Evolutionary conservation across 2,329 filamentous ascomycete species (phyloP), one percentile per base, ranked within the genome.

Genomic region (Elsinoe arachidis): DNA sequence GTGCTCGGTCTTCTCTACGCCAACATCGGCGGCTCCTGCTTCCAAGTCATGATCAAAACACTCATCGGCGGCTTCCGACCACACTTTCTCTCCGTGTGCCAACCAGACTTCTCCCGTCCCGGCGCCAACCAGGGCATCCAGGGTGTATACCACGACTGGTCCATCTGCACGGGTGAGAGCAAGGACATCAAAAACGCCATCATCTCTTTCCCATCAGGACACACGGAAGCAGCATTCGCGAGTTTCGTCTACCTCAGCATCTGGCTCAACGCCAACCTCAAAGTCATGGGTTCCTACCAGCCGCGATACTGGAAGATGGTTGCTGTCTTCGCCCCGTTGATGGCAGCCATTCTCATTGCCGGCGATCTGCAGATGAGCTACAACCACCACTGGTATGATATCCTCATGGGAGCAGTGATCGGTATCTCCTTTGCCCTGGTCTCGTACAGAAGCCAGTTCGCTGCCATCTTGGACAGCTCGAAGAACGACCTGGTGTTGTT

Each of bases 211-310:
- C 87, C 87, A 0, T 86, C 81, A 1, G 87, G 87, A 1, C 87
- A 90, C 69, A 83, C 84, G 4, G 87, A 86, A 0, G 86, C 86
- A 1, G 85, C 85, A 0, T 89, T 88, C 59, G 84, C 83, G 0
- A 85, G 85, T 4, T 86, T 88, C 63, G 77, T 87, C 19, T 90
- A 81, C 66, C 72, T 90, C 2, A 85, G 79, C 63, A 74, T 90
- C 1, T 90, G 89, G 72, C 79, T 90, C 44, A 90, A 90, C 69
- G 86, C 84, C 49, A 90, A 90, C 74, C 77, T 90, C 62, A 90
- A 89, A 76, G 80, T 88, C 57, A 88, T 84, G 64, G 74, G 80
- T 61, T 85, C 88, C 74, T 85, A 86, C 67, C 86, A 88, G 66
- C 81, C 86, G 0, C 76, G 82, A 11, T 82, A 88, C 78, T 89